phyloP scores from a whole-genome alignment of 2,329 filamentous ascomycete species.

The Clonostachys rhizophaga region DNA sequence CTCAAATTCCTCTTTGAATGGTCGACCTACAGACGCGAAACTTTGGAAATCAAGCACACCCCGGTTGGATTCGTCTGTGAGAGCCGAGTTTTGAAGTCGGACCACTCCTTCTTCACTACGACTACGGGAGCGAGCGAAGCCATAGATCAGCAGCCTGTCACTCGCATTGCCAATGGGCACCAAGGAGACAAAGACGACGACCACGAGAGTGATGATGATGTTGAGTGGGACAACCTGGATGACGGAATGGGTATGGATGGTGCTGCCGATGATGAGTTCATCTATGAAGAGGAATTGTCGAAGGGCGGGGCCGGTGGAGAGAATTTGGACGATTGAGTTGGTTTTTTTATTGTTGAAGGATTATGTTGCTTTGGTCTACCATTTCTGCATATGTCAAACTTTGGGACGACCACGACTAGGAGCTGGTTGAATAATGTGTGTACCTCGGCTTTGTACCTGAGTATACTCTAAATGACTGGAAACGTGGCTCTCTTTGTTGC shows the following conservation, averaged over 20 bases:
- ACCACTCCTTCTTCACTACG: slow-evolving; percentile 44
- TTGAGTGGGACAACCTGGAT: not conserved
- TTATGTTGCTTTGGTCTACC: too few relatives aligned
- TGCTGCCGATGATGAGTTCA: not conserved
- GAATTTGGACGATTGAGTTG: too few relatives aligned
- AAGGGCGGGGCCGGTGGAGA: too few relatives aligned
- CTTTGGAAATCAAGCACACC: slow-evolving; percentile 50
- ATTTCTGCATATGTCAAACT: too few relatives aligned
- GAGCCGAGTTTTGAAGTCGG: slow-evolving; percentile 33
- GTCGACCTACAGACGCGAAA: slow-evolving; percentile 43
- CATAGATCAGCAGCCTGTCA: not conserved
- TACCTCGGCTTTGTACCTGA: too few relatives aligned
- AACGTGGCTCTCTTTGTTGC: too few relatives aligned
- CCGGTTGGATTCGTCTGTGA: slow-evolving; percentile 50
- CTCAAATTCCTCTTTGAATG: slow-evolving; percentile 46
- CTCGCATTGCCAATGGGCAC: not conserved
- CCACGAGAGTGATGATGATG: not conserved
- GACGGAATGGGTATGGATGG: not conserved
- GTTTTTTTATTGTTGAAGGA: too few relatives aligned
- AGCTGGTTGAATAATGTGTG: too few relatives aligned
- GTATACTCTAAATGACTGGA: too few relatives aligned
- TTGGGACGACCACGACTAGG: too few relatives aligned
- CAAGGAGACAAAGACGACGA: too few relatives aligned
- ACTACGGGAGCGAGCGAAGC: not conserved
- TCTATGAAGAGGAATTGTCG: too few relatives aligned